Base-by-base conservation (phyloP, 441 rosid species). In the Bocquillonia castaneifolia region DNA sequence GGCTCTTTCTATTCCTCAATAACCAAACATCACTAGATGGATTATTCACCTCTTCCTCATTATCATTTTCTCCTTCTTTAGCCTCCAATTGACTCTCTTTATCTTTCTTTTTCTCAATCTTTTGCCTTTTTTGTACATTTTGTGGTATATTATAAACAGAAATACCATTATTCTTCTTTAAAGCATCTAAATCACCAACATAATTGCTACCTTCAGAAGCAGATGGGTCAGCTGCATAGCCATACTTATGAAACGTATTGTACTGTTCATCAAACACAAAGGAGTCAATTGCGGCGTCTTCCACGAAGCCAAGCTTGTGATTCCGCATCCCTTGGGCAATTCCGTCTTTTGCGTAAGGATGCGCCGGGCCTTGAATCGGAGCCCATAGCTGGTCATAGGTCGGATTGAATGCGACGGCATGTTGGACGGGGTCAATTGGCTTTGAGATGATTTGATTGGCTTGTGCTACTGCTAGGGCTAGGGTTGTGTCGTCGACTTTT, bases 371-470 rank as follows among this genome's bases (percentile, higher is more conserved):
- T 12, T 69, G 55, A 64, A 92, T 90, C 8, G 98, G 99, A 52
- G 99, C 92, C 98, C 97, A 89, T 6, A 95, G 91, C 86, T 92
- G 96, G 23, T 95, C 97, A 70, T 82, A 86, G 26, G 95, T 89
- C 9, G 98, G 99, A 72, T 95, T 95, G 72, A 83, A 85, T 58
- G 81, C 71, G 48, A 95, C 84, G 52, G 75, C 83, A 78, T 91
- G 97, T 60, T 94, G 95, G 5, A 80, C 79, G 0, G 98, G 99
- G 61, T 92, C 91, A 53, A 95, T 89, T 1, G 99, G 99, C 25
- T 79, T 80, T 26, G 86, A 75, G 20, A 81, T 83, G 22, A 85
- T 61, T 61, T 77, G 89, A 32, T 84, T 78, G 50, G 79, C 81
- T 68, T 81, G 83, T 2, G 97, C 93, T 12, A 79, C 85, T 5